A percentile compares a stretch with the other conserved stretches of the same genome.
Conservation (phyloP, 371 early-diverging fungal genomes). For the Lichtheimia ornata region DNA sequence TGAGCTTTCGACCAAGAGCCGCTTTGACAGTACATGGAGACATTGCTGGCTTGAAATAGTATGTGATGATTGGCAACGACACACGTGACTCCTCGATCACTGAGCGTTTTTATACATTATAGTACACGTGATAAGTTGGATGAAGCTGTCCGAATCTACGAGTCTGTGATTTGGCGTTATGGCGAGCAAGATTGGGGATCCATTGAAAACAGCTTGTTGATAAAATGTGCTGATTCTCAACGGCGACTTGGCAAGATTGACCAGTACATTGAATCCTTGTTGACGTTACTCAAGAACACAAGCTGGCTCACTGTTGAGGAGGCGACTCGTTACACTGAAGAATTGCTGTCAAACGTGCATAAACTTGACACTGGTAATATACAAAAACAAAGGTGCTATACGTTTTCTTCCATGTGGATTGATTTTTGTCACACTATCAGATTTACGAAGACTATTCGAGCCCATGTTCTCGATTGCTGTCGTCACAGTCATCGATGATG, state of each 20-base stretch:
- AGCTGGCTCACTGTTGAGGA: constrained; percentile 47
- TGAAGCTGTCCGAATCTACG: constrained; percentile 71
- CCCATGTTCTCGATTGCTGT: constrained; percentile 66
- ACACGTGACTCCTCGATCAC: not conserved
- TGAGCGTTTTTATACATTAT: not conserved
- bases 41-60: constrained; percentile 80
- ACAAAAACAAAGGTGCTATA: too few relatives aligned
- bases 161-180: constrained; percentile 63
- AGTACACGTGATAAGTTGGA: constrained; percentile 67
- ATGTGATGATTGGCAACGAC: constrained; percentile 23
- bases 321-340: constrained; percentile 51
- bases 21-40: constrained; percentile 71
- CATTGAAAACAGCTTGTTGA: constrained; percentile 71
- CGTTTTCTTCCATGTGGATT: not conserved
- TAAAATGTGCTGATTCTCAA: constrained; percentile 72
- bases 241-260: constrained; percentile 56
- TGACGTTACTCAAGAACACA: constrained; percentile 60
- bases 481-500: constrained; percentile 57
- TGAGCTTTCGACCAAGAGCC: constrained; percentile 61
- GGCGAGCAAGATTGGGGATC: constrained; percentile 72
- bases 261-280: constrained; percentile 60
- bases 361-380: constrained; percentile 45
- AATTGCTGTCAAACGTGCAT: constrained; percentile 47
- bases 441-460: constrained; percentile 53
- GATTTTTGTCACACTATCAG: constrained; percentile 22